Base-by-base conservation (phyloP, 2,329 filamentous ascomycete genomes). In the Chlorencoelia australis region DNA sequence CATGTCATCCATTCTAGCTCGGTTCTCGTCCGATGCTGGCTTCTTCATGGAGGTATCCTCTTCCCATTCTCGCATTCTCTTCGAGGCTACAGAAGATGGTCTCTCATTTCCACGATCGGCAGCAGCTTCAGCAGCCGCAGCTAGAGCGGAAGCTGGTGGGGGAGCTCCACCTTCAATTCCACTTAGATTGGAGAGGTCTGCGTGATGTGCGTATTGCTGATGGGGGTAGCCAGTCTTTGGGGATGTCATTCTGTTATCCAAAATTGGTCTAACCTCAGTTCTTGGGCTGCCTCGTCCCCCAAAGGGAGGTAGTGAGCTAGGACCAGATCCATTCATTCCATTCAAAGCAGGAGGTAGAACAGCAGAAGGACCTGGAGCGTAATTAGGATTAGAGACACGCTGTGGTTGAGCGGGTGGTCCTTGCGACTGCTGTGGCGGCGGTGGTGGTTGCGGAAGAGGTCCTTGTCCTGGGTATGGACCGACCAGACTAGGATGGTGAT, bases 41-140 rank as follows among this genome's bases (percentile, higher is more conserved):
- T 95, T 95, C 66, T 95, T 94, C 4, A 77, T 64, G 15, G 75
- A 65, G 19, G 53, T 40, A 22, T 93, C 86, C 22, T 89, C 82
- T 48, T 96, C 91, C 88, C 91, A 95, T 54, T 96, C 91, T 32
- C 88, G 79, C 58, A 79, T 72, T 40, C 91, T 76, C 69, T 98
- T 98, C 39, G 81, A 76, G 3, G 73, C 74, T 8, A 84, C 82
- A 24, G 86, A 93, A 1, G 80, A 63, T 13, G 87, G 84, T n/a
- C 87, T 74, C 27, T 79, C 74, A 38, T 94, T 82, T 43, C 68
- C 71, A 36, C 75, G 71, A 41, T 73, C 65, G 7, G 41, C 80
- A 41, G 73, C 68, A 16, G 75, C 73, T 40, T 74, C 73, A 41
- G 74, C 71, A 53, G 89, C 81, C 30, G 80, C 78, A 40, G 75